Base-by-base conservation (phyloP, 1,284 basidiomycete species). In the Moesziomyces parantarcticus region DNA sequence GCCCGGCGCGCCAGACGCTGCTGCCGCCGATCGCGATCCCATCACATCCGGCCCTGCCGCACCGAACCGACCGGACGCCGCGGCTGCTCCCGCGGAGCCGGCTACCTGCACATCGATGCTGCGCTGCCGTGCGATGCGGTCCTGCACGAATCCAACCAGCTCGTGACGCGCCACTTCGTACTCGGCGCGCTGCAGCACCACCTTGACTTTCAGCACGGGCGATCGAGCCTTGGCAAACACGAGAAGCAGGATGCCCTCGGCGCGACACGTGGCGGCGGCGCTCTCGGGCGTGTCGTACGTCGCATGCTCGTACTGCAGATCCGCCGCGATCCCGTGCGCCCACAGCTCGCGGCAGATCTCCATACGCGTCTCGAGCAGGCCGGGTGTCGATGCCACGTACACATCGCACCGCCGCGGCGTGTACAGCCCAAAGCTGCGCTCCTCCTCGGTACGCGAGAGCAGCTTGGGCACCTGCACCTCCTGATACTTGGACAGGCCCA, bases 381-480 rank as follows among this genome's bases (percentile, higher is more conserved):
- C 92, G 1, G 89, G 87, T 57, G 91, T 89, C 72, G 91, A 92
- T 18, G 92, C 89, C 16, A 94, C 85, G 64, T 88, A 89, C 21
- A 88, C 87, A 70, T 88, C 92, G 73, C 92, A 94, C 41, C 92
- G 87, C 14, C 92, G 88, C 20, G 92, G 92, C 81, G 91, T 92
- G 90, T 91, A 94, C 71, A 89, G 91, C 0, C 92, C 92, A 69
- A 93, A 93, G 0, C 92, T 92, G 18, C 89, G 88, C 79, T 93
- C 91, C 79, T 91, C 92, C 52, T 92, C 83, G 45, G 85, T 65
- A 29, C 73, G 85, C 10, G 92, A 86, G 1, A 87, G 87, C 77
- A 89, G 89, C 25, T 92, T 88, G 2, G 90, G 89, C 0, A 89
- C 87, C 51, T 89, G 89, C 78, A 92, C 90, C 78, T 89, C 91